Evolutionary conservation across 768 basidiomycete species (phyloP).

Genomic region (Agrocybe praecox): DNA sequence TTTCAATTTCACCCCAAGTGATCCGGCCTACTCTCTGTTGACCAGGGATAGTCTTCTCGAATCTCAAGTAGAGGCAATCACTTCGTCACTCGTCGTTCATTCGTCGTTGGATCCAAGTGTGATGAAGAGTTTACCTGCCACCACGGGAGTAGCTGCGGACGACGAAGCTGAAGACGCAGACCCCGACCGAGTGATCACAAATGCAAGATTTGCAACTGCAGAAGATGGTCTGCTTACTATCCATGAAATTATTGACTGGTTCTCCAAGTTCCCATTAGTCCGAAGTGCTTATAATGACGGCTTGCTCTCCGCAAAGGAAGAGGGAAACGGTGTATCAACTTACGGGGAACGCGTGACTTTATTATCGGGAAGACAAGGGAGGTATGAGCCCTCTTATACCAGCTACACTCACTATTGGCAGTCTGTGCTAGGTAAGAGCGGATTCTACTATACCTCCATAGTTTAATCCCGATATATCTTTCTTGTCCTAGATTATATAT

Average conservation of each 20-base stretch:
- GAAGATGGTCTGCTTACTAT: constrained; percentile 72
- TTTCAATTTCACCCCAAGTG: constrained; percentile 87
- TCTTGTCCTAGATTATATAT: constrained; percentile 82
- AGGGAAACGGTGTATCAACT: constrained; percentile 29
- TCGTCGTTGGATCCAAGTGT: constrained; percentile 67
- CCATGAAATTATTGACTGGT: constrained; percentile 56
- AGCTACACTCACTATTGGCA: constrained; percentile 91
- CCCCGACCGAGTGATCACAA: constrained; percentile 73
- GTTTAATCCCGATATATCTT: neutral
- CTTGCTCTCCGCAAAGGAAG: constrained; percentile 24
- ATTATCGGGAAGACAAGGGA: constrained; percentile 48
- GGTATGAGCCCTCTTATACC: constrained; percentile 82
- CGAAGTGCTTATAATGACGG: constrained; percentile 75
- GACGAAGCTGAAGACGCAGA: constrained; percentile 56
- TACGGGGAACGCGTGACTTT: constrained; percentile 55
- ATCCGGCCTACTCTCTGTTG: constrained; percentile 81
- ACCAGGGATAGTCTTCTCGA: constrained; percentile 59
- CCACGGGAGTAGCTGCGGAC: constrained; percentile 34
- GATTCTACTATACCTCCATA: constrained; percentile 1
- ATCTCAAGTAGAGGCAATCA: constrained; percentile 54
- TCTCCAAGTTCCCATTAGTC: constrained; percentile 36
- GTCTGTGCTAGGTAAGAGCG: constrained; percentile 63
- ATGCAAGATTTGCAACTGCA: constrained; percentile 60
- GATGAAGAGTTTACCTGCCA: constrained; percentile 13
- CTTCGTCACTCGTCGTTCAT: constrained; percentile 73